Percentiles rank a stretch among this genome's conserved stretches.
These are phyloP conservation scores for Colletotrichum sidae DNA, from an alignment of 2,329 filamentous ascomycete genomes.

Conservation along the genomic window DNA sequence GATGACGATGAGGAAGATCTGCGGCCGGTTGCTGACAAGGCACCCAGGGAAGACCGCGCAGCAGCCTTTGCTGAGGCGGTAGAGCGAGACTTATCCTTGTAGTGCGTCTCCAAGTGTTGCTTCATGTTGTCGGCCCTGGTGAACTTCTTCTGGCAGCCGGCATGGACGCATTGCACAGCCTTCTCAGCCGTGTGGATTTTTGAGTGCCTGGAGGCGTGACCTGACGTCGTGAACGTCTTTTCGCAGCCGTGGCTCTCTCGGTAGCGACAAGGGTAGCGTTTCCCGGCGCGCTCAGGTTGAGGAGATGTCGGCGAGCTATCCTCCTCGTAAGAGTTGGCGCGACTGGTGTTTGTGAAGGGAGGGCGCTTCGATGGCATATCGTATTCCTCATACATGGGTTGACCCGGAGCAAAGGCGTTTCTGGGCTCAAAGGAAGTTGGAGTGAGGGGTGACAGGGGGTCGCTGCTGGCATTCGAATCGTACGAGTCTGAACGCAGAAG, in stretches of 20 bases:
- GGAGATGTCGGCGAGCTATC: conserved; percentile 57
- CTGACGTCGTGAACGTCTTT: conserved; percentile 86
- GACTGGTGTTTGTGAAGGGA: conserved; percentile 55
- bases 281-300: conserved; percentile 62
- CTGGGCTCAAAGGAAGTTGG: conserved; percentile 60
- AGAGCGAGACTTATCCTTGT: conserved; percentile 68
- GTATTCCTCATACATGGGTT: conserved; percentile 41
- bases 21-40: conserved; percentile 43
- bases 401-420: conserved; percentile 44
- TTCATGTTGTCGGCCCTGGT: conserved; percentile 90
- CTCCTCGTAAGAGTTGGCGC: conserved; percentile 64
- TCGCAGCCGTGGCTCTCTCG: conserved; percentile 77
- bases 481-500: conserved; percentile 71
- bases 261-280: conserved; percentile 81
- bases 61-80: conserved; percentile 44
- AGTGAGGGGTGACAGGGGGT: conserved; percentile 66
- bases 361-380: conserved; percentile 52
- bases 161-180: conserved; percentile 74
- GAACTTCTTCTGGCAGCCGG: conserved; percentile 82
- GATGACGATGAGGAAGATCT: conserved; percentile 47
- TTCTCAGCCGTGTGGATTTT: conserved; percentile 89
- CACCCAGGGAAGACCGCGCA: conserved; percentile 42
- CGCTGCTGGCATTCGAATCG: conserved; percentile 67
- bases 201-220: conserved; percentile 85
- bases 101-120: conserved; percentile 83